Conservation (phyloP, 768 basidiomycete genomes). For the Strobilomyces dryophilus region DNA sequence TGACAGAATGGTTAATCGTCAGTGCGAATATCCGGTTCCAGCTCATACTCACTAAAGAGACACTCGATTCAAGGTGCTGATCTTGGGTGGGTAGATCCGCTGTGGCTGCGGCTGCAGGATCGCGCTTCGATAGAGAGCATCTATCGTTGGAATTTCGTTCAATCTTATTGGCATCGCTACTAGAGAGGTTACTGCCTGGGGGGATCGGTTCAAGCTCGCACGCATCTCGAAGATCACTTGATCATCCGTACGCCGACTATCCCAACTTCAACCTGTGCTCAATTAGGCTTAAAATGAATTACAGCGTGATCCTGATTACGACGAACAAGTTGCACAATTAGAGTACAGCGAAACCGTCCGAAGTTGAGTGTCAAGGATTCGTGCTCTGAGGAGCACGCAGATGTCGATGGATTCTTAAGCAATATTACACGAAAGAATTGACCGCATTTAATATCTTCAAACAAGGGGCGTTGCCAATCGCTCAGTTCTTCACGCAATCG, state of each 20-base stretch:
- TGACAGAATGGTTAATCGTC: neutral
- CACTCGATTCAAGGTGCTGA: slow-evolving; percentile 47
- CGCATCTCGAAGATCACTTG: neutral
- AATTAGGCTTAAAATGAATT: neutral
- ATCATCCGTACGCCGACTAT: too few relatives aligned
- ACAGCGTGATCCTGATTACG: neutral
- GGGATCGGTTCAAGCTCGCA: neutral
- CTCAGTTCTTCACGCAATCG: slow-evolving; percentile 1
- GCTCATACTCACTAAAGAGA: slow-evolving; percentile 58
- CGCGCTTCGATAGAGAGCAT: slow-evolving; percentile 45
- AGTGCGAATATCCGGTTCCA: neutral
- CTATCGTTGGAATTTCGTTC: slow-evolving; percentile 53
- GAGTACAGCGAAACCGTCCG: slow-evolving; percentile 3
- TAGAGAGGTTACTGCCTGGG: neutral
- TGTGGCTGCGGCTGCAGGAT: slow-evolving; percentile 31
- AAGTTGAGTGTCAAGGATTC: neutral
- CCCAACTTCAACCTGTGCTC: neutral
- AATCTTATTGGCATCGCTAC: slow-evolving; percentile 24
- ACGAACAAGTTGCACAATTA: slow-evolving; percentile 13
- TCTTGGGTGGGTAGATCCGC: slow-evolving; percentile 32
- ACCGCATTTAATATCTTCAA: neutral
- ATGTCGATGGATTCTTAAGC: neutral
- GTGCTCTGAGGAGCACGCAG: neutral
- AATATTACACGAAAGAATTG: slow-evolving; percentile 7
- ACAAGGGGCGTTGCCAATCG: neutral